Conservation (phyloP, 2,329 filamentous ascomycete species). For the Arthrocladium fulminans region DNA sequence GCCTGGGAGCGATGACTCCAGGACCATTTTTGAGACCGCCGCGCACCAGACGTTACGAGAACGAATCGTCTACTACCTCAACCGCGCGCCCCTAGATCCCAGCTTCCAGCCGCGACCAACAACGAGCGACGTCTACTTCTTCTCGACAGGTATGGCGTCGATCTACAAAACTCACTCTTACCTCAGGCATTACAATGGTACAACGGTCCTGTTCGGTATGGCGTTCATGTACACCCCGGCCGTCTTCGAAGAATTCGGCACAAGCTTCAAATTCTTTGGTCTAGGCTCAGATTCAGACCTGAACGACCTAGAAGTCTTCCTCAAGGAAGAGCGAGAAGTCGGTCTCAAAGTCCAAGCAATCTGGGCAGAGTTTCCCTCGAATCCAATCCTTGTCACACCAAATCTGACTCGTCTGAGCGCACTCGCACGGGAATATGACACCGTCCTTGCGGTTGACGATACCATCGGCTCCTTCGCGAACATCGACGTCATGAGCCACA, state of each 20-base stretch:
- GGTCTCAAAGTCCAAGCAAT: constrained; percentile 36
- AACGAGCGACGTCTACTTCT: constrained; percentile 44
- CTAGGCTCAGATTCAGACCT: constrained; percentile 35
- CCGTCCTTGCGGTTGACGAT: constrained; percentile 30
- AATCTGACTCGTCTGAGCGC: constrained; percentile 33
- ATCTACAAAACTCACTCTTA: constrained; percentile 39
- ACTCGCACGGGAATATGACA: constrained; percentile 32
- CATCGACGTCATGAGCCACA: constrained; percentile 38
- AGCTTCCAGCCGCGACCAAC: not conserved
- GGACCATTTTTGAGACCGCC: not conserved
- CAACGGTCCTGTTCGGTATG: constrained; percentile 42
- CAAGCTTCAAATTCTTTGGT: constrained; percentile 42
- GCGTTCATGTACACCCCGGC: constrained; percentile 45
- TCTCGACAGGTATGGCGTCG: constrained; percentile 47
- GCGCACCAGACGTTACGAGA: constrained; percentile 7
- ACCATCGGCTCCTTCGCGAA: constrained; percentile 31
- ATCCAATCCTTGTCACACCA: constrained; percentile 28
- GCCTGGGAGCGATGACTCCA: not conserved
- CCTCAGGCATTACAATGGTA: constrained; percentile 30
- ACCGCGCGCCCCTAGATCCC: not conserved
- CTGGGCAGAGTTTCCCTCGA: constrained; percentile 40
- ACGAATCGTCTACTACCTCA: constrained; percentile 6
- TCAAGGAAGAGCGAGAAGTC: constrained; percentile 36
- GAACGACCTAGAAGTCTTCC: constrained; percentile 44
- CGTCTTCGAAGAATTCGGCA: constrained; percentile 37